Evolutionary conservation across 805 yeast species (phyloP).

Genomic region (Tetrapisispora nanseiensis): DNA sequence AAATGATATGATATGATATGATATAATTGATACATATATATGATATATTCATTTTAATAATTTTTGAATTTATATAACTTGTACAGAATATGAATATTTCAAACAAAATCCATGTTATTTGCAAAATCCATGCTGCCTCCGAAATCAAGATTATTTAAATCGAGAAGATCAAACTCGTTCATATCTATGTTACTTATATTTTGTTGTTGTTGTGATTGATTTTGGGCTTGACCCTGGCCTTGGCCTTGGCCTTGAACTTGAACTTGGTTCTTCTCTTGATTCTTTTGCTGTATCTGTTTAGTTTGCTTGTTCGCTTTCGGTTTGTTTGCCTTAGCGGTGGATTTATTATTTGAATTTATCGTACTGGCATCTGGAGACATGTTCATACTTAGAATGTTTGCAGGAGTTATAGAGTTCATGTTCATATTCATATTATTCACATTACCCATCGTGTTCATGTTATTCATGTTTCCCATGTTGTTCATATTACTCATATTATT

Average conservation of each 20-base stretch:
- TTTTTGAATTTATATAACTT: neutral
- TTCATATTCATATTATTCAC: conserved; percentile 4
- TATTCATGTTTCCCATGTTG: neutral
- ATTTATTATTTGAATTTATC: conserved; percentile 1
- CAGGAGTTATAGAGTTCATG: conserved; percentile 17
- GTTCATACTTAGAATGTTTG: conserved; percentile 15
- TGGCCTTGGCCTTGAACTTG: no score
- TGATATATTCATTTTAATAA: neutral
- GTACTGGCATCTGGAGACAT: conserved; percentile 5
- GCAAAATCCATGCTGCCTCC: conserved; percentile 25
- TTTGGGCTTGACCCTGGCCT: conserved; percentile 4
- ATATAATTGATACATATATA: no score
- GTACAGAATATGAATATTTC: neutral
- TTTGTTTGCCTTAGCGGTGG: neutral
- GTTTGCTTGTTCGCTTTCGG: neutral
- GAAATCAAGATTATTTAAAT: conserved; percentile 24
- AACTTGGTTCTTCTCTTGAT: no score
- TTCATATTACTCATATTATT: neutral
- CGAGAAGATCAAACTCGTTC: conserved; percentile 16
- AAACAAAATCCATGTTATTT: conserved; percentile 2
- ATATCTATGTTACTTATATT: neutral
- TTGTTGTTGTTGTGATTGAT: conserved; percentile 3
- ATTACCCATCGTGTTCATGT: neutral
- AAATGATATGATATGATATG: no score
- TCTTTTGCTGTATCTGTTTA: neutral